These are phyloP conservation scores for Hymenoscyphus occultus DNA, from an alignment of 2,329 filamentous ascomycete species.

Conservation along the genomic window DNA sequence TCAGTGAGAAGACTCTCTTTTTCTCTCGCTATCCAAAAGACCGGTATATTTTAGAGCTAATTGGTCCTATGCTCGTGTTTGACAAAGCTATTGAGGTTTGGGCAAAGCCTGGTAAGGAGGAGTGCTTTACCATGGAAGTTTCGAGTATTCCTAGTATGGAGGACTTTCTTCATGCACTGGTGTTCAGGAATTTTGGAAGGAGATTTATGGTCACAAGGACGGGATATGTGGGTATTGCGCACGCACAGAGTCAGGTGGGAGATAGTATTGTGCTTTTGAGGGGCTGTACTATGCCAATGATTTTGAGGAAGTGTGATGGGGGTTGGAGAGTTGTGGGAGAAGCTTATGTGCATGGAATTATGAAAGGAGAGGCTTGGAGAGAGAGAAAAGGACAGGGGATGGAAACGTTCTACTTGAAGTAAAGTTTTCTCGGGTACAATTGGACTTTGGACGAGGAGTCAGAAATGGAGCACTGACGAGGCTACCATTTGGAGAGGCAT, in stretches of 20 bases:
- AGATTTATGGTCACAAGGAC: background rate
- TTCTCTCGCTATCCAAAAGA: too few relatives aligned
- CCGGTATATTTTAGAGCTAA: too few relatives aligned
- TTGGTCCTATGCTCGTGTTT: background rate
- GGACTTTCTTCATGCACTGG: background rate
- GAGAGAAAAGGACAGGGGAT: background rate
- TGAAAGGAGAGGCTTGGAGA: conserved; percentile 4
- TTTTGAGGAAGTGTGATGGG: background rate
- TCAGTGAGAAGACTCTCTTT: background rate
- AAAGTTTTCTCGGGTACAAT: background rate
- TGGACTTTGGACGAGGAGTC: too few relatives aligned
- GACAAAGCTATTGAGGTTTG: background rate
- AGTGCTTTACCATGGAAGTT: background rate
- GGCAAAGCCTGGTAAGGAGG: background rate
- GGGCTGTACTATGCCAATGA: conserved; percentile 4
- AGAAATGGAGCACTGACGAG: too few relatives aligned
- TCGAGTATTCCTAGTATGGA: background rate
- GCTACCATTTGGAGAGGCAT: too few relatives aligned
- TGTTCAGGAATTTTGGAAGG: background rate
- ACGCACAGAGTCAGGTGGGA: background rate
- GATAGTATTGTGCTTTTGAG: background rate
- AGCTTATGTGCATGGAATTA: conserved; percentile 11
- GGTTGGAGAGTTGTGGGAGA: conserved; percentile 6
- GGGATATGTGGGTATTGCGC: background rate
- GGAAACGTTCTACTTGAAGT: background rate